A percentile compares a stretch with the other conserved stretches of the same genome.
Conservation (phyloP, 768 basidiomycete species). For the Lactarius tabidus region DNA sequence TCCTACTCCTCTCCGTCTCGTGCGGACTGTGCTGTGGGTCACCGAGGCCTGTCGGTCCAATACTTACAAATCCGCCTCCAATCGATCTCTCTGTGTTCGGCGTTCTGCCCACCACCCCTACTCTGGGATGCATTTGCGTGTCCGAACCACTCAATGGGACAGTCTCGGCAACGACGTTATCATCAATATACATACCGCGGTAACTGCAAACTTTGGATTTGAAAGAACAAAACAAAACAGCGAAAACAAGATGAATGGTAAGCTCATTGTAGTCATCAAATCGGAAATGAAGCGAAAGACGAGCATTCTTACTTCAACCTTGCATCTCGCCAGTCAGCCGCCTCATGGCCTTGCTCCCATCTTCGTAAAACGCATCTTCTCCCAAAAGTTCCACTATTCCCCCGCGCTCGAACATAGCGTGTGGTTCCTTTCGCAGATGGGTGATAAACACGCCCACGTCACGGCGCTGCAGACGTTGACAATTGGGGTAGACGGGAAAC, state of each 20-base stretch:
- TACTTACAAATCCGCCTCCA: too few species aligned
- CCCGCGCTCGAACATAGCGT: conserved; percentile 40
- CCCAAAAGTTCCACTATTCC: conserved; percentile 44
- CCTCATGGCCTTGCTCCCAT: conserved; percentile 41
- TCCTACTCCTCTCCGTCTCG: not conserved
- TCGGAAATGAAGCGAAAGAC: not conserved
- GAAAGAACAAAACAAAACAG: too few species aligned
- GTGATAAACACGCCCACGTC: conserved; percentile 45
- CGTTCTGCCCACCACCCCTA: too few species aligned
- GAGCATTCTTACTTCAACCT: not conserved
- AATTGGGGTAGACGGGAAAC: not conserved
- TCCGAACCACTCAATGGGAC: too few species aligned
- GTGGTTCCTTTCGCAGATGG: conserved; percentile 40
- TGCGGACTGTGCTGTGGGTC: not conserved
- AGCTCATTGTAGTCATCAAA: not conserved
- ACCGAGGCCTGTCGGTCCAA: too few species aligned
- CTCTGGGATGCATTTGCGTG: too few species aligned
- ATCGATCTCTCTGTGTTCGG: too few species aligned
- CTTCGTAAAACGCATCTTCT: conserved; percentile 42
- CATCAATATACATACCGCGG: not conserved
- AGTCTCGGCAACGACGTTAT: not conserved
- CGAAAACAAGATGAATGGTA: too few species aligned
- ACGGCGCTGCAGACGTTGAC: conserved; percentile 34
- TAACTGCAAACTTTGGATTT: not conserved
- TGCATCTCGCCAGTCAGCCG: conserved; percentile 31